Evolutionary conservation across 225 moss, liverwort and hornwort species (phyloP).

Genomic region (Rhytidiadelphus loreus): DNA sequence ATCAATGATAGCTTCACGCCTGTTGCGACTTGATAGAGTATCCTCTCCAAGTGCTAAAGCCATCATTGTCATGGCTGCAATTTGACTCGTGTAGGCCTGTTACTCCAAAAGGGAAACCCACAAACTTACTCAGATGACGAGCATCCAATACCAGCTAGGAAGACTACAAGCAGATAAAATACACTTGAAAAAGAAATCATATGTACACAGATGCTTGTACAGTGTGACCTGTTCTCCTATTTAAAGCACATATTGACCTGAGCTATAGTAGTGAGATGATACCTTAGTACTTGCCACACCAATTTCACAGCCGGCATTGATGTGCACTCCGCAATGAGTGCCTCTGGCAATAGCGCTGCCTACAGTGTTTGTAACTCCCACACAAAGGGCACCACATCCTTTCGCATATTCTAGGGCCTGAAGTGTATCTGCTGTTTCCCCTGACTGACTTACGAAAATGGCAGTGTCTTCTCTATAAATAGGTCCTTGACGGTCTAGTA

Average conservation of each 20-base stretch:
- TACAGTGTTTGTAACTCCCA: slow-evolving; percentile 95
- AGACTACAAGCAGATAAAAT: background rate
- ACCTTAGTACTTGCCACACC: slow-evolving; percentile 99
- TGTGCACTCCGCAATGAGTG: slow-evolving; percentile 94
- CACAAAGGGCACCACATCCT: slow-evolving; percentile 86
- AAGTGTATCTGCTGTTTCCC: slow-evolving; percentile 96
- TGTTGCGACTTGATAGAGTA: slow-evolving; percentile 69
- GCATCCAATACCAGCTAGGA: background rate
- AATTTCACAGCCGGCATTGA: slow-evolving; percentile 98
- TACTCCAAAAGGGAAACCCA: background rate
- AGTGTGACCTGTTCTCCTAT: background rate
- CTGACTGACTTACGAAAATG: slow-evolving; percentile 94
- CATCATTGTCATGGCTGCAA: slow-evolving; percentile 99
- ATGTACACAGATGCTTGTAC: background rate
- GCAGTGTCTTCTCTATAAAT: slow-evolving; percentile 98
- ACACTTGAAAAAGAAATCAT: background rate
- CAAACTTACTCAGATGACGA: background rate
- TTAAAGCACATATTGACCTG: background rate
- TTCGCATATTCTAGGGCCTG: slow-evolving; percentile 93
- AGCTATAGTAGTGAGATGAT: background rate
- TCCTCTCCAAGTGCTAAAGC: slow-evolving; percentile 94
- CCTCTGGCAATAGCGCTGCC: slow-evolving; percentile 99
- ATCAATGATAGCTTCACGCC: slow-evolving; percentile 93
- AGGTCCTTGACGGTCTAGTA: slow-evolving; percentile 88
- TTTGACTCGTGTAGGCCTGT: slow-evolving; percentile 99